Evolutionary conservation across 2,329 filamentous ascomycete species (phyloP), one percentile per base, ranked within the genome.

Genomic region (Didymella pinodella): DNA sequence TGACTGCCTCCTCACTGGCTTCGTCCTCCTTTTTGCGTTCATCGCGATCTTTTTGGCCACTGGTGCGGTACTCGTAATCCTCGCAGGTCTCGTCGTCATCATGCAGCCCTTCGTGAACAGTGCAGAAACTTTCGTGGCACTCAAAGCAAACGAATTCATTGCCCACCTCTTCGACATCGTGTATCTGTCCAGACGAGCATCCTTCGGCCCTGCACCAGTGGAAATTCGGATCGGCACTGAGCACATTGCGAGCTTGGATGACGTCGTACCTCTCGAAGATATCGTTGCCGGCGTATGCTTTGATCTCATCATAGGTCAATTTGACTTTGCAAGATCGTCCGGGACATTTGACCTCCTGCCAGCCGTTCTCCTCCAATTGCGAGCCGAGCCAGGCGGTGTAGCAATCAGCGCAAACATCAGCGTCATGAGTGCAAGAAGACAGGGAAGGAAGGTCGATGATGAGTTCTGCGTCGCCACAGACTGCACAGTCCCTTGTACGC

Each of bases 171-270:
- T 80, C 80, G 3, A 70, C 76, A 29, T 85, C 81, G 48, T 87
- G 84, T 11, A 85, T 76, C 58, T 87, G 85, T 0, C 85, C 84
- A 1, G 78, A 81, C 3, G 72, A 75, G 64, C 86, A 88, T 1
- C 73, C 76, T 0, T 81, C 69, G 7, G 62, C 63, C 5, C 84
- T 79, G 63, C 86, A 88, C 81, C 83, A 86, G n/a, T 81, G 71
- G 66, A 86, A 87, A 49, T 82, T 80, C 0, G 78, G 73, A 3
- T 81, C 71, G 45, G 75, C 67, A 12, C 75, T 75, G 50, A 86
- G 75, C 16, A 79, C 79, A 14, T 75, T 74, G 7, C 81, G 75
- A 7, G 81, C 70, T 2, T 80, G 71, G 32, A 84, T 74, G 1
- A 65, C 75, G 51, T 86, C 83, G 59, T 68, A 73, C 47, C 64